Base-by-base conservation (phyloP, 352 stramenopile species). In the Hyaloperonospora arabidopsidis region DNA sequence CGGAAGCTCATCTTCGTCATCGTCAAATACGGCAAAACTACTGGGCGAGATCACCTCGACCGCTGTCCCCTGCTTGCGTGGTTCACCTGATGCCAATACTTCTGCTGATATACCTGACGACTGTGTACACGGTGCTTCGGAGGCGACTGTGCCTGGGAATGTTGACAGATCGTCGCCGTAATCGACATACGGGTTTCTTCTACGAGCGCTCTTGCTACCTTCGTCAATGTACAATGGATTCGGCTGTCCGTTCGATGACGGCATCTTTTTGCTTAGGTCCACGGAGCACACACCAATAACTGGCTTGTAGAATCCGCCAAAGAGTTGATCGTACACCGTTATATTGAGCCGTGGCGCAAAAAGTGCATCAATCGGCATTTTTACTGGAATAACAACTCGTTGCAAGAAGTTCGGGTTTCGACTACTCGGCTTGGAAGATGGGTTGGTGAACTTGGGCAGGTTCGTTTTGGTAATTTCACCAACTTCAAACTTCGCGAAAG, bases 331-430 rank as follows among this genome's bases (percentile, higher is more conserved):
- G 49, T 85, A 88, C 25, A 95, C 83, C 14, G 69, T 85, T 28
- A 96, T 76, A 57, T 89, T 91, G 14, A 97, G 61, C 0, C 84
- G 72, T 14, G 87, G 86, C 1, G 87, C 74, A 52, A 89, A 97
- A 21, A 93, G 64, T 5, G 83, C 76, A 62, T 97, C 78, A 0
- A 93, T 47, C 0, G 89, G 89, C 52, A 97, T 65, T 55, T 83
- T 74, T 2, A 97, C 67, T 3, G 82, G 81, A 14, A 96, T 71
- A 7, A 95, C 47, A 45, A 97, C 77, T 2, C 82, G 78, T 45
- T 95, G 79, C 23, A 95, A 65, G 57, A 93, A 97, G 61, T 97
- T 97, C 0, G 87, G 86, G 48, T 96, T 91, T 12, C 63, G 65
- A 1, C 74, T 78, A 22, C 70, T 86, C 4, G 86, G 86, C 55